Evolutionary conservation across 1,284 basidiomycete genomes (phyloP).

Genomic region (Tilletia indica): DNA sequence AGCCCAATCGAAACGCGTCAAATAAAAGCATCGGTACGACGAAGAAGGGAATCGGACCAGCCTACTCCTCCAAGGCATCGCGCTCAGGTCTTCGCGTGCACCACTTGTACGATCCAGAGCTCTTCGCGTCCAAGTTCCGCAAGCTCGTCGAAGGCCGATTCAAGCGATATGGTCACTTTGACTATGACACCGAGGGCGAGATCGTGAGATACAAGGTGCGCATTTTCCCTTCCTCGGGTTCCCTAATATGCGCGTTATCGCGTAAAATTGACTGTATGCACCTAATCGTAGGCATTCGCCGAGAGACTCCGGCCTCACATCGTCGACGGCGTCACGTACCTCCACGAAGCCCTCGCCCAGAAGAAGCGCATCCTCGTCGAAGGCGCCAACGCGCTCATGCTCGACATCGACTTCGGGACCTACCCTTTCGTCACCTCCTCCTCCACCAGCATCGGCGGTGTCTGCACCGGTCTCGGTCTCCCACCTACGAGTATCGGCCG

Average conservation of each 20-base stretch:
- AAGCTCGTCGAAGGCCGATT: conserved; percentile 93
- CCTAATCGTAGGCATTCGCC: conserved; percentile 72
- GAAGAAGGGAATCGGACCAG: conserved; percentile 95
- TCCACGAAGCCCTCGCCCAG: conserved; percentile 71
- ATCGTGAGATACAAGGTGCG: conserved; percentile 82
- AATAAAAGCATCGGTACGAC: conserved; percentile 83
- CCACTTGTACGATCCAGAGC: conserved; percentile 85
- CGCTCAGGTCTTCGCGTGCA: conserved; percentile 92
- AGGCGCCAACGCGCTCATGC: conserved; percentile 96
- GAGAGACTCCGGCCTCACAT: conserved; percentile 84
- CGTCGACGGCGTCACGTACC: conserved; percentile 78
- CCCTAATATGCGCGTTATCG: neutral
- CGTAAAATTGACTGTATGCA: neutral
- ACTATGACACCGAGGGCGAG: conserved; percentile 97
- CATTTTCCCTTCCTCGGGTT: neutral
- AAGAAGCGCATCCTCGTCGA: conserved; percentile 86
- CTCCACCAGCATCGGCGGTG: conserved; percentile 86
- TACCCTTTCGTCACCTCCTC: conserved; percentile 97
- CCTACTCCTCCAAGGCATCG: conserved; percentile 95
- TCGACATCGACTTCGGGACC: conserved; percentile 95
- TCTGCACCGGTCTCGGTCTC: conserved; percentile 92
- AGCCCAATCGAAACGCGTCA: neutral
- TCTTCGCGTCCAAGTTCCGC: conserved; percentile 88
- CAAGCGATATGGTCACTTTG: conserved; percentile 96
- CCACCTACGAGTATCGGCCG: conserved; percentile 82